Conservation (phyloP, 2,329 filamentous ascomycete species). For the Delphinella strobiligena region DNA sequence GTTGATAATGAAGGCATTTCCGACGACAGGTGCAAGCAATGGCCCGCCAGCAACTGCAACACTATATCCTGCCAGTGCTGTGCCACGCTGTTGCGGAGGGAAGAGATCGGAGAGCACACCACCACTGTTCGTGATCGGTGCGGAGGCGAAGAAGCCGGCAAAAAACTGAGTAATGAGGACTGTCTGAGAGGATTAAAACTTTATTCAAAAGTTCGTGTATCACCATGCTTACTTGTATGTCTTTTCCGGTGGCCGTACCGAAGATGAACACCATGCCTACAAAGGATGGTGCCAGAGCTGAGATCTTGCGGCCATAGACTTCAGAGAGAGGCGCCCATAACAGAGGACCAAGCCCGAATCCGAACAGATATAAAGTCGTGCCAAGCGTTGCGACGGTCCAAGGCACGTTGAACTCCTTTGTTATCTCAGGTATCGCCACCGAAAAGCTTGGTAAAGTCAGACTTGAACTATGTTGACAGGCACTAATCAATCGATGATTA, state of each 20-base stretch:
- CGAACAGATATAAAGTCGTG: slow-evolving; percentile 12
- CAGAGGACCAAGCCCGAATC: slow-evolving; percentile 49
- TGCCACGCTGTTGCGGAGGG: neutral
- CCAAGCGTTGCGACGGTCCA: neutral
- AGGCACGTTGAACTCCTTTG: neutral
- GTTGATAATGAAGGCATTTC: neutral
- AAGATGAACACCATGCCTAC: neutral
- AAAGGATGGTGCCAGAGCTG: slow-evolving; percentile 45
- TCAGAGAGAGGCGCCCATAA: slow-evolving; percentile 56
- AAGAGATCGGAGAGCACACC: neutral
- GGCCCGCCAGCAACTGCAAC: neutral
- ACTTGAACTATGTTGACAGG: too few species aligned
- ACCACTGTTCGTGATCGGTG: neutral
- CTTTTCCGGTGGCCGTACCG: neutral
- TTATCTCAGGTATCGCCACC: neutral
- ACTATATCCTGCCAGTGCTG: neutral
- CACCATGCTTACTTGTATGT: neutral
- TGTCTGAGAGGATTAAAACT: neutral
- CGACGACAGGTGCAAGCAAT: neutral
- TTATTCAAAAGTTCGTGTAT: neutral
- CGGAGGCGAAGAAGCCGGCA: slow-evolving; percentile 15
- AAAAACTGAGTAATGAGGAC: slow-evolving; percentile 27
- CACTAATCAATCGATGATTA: too few species aligned
- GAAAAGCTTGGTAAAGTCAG: neutral
- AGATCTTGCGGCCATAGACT: slow-evolving; percentile 39